Base-by-base conservation (phyloP, 768 basidiomycete species). In the Lentinula boryana region DNA sequence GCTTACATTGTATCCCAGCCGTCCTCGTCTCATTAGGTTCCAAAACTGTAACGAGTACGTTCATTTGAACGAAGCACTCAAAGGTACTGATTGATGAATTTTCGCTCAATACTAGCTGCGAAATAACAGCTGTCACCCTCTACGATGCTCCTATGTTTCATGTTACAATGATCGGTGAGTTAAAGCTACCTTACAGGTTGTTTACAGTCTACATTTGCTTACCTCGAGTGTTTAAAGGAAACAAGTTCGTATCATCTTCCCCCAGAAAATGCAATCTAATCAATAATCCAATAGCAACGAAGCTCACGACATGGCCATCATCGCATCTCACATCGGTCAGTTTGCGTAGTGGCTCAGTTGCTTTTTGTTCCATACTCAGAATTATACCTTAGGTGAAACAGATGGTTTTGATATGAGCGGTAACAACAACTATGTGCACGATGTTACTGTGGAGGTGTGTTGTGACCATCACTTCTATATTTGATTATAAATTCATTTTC, bases 351-450 rank as follows among this genome's bases (percentile, higher is more conserved):
- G 27, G 23, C 23, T 43, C 38, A 41, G 52, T 36, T 15, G 4
- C 13, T 21, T 27, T 18, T 40, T 18, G 15, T 3, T 18, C 15
- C 32, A 48, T 10, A n/a, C 57, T 35, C 32, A 35, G 12, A 32
- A 31, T 21, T 3, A 18, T 49, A 3, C 5, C 33, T 3, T 9
- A 58, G 57, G 57, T 18, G 66, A 68, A 52, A 69, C 68, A 21
- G 68, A 69, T 35, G 68, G 68, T 15, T 69, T 64, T 56, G 67
- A 69, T 56, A 65, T 71, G 31, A 66, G 63, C 5, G 72, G 72
- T 15, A 72, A 70, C 36, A 67, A 69, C 57, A 58, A 58, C 56
- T 67, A 66, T 41, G 69, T 76, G 23, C 72, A 74, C 51, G 72
- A 75, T 38, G 67, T 74, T 49, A 64, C 66, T 5, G 70, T 76